Base-by-base conservation (phyloP, 352 stramenopile species). In the Globisporangium middletonii region DNA sequence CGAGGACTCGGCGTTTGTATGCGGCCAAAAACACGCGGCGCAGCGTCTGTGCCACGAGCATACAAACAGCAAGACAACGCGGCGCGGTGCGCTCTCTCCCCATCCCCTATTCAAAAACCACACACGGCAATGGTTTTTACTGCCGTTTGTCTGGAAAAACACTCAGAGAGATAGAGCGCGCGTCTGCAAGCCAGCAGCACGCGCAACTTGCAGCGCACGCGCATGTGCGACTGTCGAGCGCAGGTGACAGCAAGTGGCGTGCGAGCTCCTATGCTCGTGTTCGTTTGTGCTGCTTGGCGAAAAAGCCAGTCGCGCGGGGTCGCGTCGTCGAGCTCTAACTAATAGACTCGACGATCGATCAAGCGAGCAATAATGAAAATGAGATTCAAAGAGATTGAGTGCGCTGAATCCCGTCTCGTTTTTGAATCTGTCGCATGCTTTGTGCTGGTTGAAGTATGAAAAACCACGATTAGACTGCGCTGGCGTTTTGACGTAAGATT, bases 401-500 rank as follows among this genome's bases (percentile, higher is more conserved):
- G 15, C 41, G 5, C 13, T n/a, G 41, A 18, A 18, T 45, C 41
- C 41, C 12, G 41, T n/a, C 41, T 45, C 41, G 41, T 45, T 45
- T 45, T 45, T 45, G 41, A n/a, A 45, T n/a, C 41, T 45, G 41
- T 45, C 41, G 41, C 41, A 45, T 45, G 41, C 41, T 18, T n/a
- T 44, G 12, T n/a, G 41, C 18, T n/a, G 41, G 13, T 45, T 45
- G 41, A 45, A 45, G 41, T 45, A 19, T n/a, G 41, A 45, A 45
- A 19, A 45, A 45, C 41, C 41, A 45, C 41, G 41, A 45, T 45
- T 45, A 45, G 41, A 45, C 41, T n/a, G 18, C 18, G 15, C 12
- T n/a, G 41, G 5, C 41, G 41, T 45, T 45, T 45, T 45, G 41
- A 45, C 13, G 41, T 13, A 45, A 45, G 41, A 18, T 45, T 5